Base-by-base conservation (phyloP, 768 basidiomycete species). In the Suillus occidentalis region DNA sequence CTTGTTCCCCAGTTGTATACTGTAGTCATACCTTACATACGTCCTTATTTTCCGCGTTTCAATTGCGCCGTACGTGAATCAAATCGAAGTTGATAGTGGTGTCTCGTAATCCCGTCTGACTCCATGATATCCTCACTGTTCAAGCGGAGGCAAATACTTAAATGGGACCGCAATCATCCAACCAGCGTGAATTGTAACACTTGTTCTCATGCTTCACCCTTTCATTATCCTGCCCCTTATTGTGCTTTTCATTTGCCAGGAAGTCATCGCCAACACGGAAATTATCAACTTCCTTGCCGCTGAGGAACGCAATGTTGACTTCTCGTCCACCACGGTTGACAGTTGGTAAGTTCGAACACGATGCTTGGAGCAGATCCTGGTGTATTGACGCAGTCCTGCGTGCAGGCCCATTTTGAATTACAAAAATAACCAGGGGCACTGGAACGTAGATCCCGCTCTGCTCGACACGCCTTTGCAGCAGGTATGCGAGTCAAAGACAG, bases 251-350 rank as follows among this genome's bases (percentile, higher is more conserved):
- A 66, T 71, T 67, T 74, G 70, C 68, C 73, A 76, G 65, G 56
- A 62, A 45, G 77, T 67, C 39, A 68, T 75, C 60, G 87, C 83
- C 25, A 89, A 90, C 73, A 90, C 89, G 42, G 87, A 90, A 76
- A 89, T 90, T 69, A 74, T 87, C 72, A 87, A 86, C 72, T 87
- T 89, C 70, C 72, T 71, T 31, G 75, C 79, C 55, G 69, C 74
- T 18, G 73, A 73, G 49, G 69, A 18, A 65, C 56, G 39, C 52
- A 18, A 63, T 10, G 66, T 66, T 28, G 68, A 69, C 68, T 66
- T 72, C 40, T 64, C 68, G 37, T 63, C 56, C 28, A 64, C 63
- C 14, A 50, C 69, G 20, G 63, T 73, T 69, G 72, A 72, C 75
- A 76, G 77, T 71, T 68, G 73, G 70, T 72, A 67, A 69, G 70